Base-by-base conservation (phyloP, 805 yeast genomes). In the Brettanomyces bruxellensis region DNA sequence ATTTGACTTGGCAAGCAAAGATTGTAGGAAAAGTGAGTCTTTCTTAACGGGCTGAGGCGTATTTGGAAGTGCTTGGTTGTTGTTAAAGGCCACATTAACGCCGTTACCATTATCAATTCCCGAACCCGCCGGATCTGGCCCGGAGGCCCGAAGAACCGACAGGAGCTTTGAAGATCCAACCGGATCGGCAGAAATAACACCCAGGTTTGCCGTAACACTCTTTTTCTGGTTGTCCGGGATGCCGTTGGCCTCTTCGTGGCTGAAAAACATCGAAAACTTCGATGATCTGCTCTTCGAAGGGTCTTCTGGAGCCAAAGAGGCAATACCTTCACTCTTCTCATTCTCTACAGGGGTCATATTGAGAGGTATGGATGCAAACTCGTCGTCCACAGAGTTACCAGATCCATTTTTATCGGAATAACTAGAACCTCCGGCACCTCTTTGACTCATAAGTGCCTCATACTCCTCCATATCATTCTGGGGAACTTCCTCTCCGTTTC, bases 21-120 rank as follows among this genome's bases (percentile, higher is more conserved):
- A 69, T 62, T 70, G 65, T 54, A 76, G 72, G 49, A 76, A 76
- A 13, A 68, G 57, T 48, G 73, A 77, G 51, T 61, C 59, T 22
- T 52, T 54, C 40, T 34, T 25, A 28, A 43, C 34, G 40, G 24
- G 40, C 45, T 25, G 45, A 42, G n/a, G 34, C 7, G 11, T 9
- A 28, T 9, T 28, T 28, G 32, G 11, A 6, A 9, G 32, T 28
- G 32, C 32, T 28, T 28, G 32, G 3, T 28, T 28, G 11, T 9
- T 9, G 11, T 9, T 28, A 9, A 28, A 28, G 11, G 11, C 32
- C 32, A 28, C 11, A 28, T 28, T 28, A 28, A 28, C 32, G 7
- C 32, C 32, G 11, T 28, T 2, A 9, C 32, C 11, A 9, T 28
- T 28, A 9, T 6, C 11, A 28, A 28, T 28, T 28, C 11, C 13